These are phyloP conservation scores for Senna siamea DNA, from an alignment of 306 rosid species.

Conservation along the genomic window DNA sequence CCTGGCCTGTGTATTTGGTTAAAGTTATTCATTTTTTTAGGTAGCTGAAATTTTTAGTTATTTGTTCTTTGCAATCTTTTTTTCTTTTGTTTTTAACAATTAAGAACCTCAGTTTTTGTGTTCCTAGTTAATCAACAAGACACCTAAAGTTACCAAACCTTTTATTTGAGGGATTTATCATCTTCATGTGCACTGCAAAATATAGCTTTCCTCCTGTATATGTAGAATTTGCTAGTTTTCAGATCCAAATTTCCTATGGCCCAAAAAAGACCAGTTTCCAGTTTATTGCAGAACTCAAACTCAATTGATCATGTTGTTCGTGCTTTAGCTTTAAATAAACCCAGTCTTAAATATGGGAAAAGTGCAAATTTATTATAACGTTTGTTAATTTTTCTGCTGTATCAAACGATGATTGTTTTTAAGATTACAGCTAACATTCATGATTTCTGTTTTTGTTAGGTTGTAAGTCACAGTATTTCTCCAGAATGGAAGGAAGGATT, in stretches of 20 bases:
- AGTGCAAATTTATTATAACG: conserved; percentile 12
- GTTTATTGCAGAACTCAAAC: conserved; percentile 2
- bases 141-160: conserved; percentile 4
- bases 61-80: conserved; percentile 8
- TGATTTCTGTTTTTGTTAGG: conserved; percentile 52
- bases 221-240: background rate
- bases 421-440: conserved; percentile 33
- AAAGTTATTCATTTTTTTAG: conserved; percentile 7
- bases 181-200: conserved; percentile 8
- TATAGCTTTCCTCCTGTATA: conserved; percentile 3
- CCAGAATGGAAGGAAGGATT: conserved; percentile 99
- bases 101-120: background rate
- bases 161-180: conserved; percentile 8
- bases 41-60: conserved; percentile 6
- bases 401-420: conserved; percentile 33
- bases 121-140: conserved; percentile 5
- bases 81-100: background rate
- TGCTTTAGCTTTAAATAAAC: conserved; percentile 8
- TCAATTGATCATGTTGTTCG: background rate
- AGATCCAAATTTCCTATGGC: conserved; percentile 7
- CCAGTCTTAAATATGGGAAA: conserved; percentile 5
- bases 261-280: background rate
- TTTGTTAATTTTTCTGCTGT: conserved; percentile 33
- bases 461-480: conserved; percentile 78
- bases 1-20: conserved; percentile 23